These are phyloP conservation scores for Puccinia horiana DNA, from an alignment of 1,284 basidiomycete species.

Conservation along the genomic window DNA sequence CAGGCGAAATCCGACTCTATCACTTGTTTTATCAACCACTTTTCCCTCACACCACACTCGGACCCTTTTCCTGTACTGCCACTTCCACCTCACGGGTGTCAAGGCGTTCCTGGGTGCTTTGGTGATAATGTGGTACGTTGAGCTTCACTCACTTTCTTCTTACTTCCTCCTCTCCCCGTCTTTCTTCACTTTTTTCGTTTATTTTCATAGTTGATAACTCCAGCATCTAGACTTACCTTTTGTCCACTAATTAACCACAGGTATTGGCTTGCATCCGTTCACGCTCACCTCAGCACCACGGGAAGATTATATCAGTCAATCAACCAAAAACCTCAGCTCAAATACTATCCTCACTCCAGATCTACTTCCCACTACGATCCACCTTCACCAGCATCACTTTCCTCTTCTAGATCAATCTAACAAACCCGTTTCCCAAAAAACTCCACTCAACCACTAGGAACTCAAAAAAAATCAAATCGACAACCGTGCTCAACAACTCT, in stretches of 20 bases:
- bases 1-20: too few relatives aligned
- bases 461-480: neutral
- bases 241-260: conserved; percentile 60
- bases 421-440: too few relatives aligned
- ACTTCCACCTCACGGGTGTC: too few relatives aligned
- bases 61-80: too few relatives aligned
- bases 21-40: too few relatives aligned
- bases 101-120: too few relatives aligned
- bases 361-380: neutral
- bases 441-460: neutral
- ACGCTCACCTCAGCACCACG: conserved; percentile 80
- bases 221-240: conserved; percentile 6
- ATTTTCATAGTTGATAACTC: too few relatives aligned
- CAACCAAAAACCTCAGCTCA: conserved; percentile 3
- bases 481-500: neutral
- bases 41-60: too few relatives aligned
- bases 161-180: too few relatives aligned
- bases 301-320: conserved; percentile 73
- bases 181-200: too few relatives aligned
- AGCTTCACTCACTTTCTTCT: too few relatives aligned
- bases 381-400: neutral
- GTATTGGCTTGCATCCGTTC: conserved; percentile 89
- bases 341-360: conserved; percentile 14
- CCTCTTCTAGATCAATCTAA: neutral
- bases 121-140: too few relatives aligned